A percentile compares a stretch with the other conserved stretches of the same genome.
These are phyloP conservation scores for Croton laevigatus DNA, from an alignment of 441 rosid species.

Conservation along the genomic window DNA sequence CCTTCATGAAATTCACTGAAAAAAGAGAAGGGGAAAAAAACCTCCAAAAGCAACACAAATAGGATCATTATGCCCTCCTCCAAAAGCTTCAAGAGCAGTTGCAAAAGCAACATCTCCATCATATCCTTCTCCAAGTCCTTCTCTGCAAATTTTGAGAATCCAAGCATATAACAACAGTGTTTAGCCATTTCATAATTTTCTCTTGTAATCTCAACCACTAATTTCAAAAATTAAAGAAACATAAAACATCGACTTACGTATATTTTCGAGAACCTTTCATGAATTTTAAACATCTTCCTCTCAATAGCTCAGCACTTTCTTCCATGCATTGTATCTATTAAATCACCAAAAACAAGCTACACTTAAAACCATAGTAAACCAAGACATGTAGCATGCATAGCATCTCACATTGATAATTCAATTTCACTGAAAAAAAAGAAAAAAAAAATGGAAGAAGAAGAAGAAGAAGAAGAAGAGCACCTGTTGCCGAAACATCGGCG, in stretches of 20 bases:
- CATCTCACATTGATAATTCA: neutral
- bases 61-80: slow-evolving; percentile 99
- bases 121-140: slow-evolving; percentile 96
- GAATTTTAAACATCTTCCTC: slow-evolving; percentile 89
- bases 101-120: slow-evolving; percentile 97
- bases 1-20: neutral
- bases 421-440: slow-evolving; percentile 11
- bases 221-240: too few species aligned
- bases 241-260: slow-evolving; percentile 51
- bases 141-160: slow-evolving; percentile 47
- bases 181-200: too few species aligned
- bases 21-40: slow-evolving; percentile 18
- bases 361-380: neutral
- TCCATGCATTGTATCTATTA: slow-evolving; percentile 78
- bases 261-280: slow-evolving; percentile 94
- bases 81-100: slow-evolving; percentile 91
- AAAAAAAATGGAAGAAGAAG: too few species aligned
- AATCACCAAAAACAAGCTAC: neutral
- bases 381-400: too few species aligned
- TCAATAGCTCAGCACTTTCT: slow-evolving; percentile 77
- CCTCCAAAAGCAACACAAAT: slow-evolving; percentile 98
- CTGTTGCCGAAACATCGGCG: slow-evolving; percentile 99
- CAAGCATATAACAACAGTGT: neutral
- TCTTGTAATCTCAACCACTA: too few species aligned
- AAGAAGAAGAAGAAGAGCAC: slow-evolving; percentile 39